phyloP scores from a whole-genome alignment of 192 early-diverging fungal species.

The Linnemannia hyalina region DNA sequence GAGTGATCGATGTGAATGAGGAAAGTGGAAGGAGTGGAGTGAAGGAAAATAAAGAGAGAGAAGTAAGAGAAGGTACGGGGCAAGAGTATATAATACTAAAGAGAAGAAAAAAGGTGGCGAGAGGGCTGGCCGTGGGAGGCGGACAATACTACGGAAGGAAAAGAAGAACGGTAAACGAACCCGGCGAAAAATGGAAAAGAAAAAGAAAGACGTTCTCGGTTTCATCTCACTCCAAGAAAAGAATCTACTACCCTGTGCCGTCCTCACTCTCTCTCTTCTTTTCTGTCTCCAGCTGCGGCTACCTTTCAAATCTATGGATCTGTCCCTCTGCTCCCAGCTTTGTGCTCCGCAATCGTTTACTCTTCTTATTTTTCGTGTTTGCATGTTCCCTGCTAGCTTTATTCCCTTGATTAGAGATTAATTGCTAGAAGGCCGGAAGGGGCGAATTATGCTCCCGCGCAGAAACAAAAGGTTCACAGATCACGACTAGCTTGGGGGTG shows the following conservation, averaged over 20 bases:
- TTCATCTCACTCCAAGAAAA: conserved; percentile 7
- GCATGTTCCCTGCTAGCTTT: no score
- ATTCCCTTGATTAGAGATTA: neutral
- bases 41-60: neutral
- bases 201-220: neutral
- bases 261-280: no score
- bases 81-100: neutral
- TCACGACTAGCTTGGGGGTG: neutral
- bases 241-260: neutral
- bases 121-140: neutral
- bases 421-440: neutral
- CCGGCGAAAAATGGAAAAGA: neutral
- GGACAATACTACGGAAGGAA: neutral
- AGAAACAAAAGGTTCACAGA: neutral
- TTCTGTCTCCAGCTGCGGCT: no score
- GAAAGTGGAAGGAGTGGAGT: neutral
- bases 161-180: neutral
- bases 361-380: no score
- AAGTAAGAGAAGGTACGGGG: neutral
- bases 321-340: no score
- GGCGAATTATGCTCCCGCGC: neutral
- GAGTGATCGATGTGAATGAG: neutral
- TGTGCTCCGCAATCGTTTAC: no score
- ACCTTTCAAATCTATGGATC: no score
- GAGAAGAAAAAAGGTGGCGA: neutral